Evolutionary conservation across 202 grass and related monocot genomes (phyloP).

Genomic region (Thinopyrum obtusiflorum): DNA sequence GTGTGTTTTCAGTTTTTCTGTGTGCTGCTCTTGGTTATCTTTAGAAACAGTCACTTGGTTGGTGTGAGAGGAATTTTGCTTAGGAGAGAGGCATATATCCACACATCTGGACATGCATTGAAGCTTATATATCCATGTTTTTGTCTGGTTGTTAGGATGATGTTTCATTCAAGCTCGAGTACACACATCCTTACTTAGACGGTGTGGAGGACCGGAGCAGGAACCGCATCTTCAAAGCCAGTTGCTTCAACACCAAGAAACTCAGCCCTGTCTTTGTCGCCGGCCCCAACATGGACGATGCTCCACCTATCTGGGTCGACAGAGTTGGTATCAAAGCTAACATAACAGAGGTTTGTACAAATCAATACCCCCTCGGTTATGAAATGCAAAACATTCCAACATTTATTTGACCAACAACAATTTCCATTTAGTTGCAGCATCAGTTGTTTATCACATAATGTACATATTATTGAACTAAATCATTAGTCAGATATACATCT

Average conservation of each 20-base stretch:
- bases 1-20: background rate
- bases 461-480: background rate
- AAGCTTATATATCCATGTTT: background rate
- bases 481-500: background rate
- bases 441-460: background rate
- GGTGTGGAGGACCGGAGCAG: slow-evolving; percentile 71
- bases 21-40: background rate
- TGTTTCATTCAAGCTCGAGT: slow-evolving; percentile 90
- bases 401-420: background rate
- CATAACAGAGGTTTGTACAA: slow-evolving; percentile 68
- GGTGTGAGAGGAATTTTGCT: background rate
- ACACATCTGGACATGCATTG: background rate
- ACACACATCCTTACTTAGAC: slow-evolving; percentile 92
- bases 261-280: slow-evolving; percentile 91
- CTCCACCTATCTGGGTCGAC: slow-evolving; percentile 89
- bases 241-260: slow-evolving; percentile 91
- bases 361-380: background rate
- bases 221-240: slow-evolving; percentile 85
- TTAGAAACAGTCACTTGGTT: background rate
- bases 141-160: slow-evolving; percentile 55
- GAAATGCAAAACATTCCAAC: background rate
- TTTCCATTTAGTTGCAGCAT: background rate
- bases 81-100: background rate
- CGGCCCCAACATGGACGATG: slow-evolving; percentile 75
- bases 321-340: slow-evolving; percentile 92